Base-by-base conservation (phyloP, 225 moss, liverwort and hornwort species). In the Pseudoscleropodium purum region DNA sequence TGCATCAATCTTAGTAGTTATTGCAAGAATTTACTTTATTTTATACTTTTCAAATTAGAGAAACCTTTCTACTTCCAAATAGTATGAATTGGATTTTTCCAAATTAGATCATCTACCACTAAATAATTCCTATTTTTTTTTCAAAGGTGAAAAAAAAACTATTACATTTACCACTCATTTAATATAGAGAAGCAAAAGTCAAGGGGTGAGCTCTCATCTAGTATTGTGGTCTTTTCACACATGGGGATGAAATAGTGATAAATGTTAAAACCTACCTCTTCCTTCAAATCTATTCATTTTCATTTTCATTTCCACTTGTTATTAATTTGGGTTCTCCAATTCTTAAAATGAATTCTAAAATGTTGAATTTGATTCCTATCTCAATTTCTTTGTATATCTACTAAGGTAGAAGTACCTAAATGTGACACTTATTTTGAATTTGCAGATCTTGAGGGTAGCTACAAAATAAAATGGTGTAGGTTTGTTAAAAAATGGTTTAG, bases 341-440 rank as follows among this genome's bases (percentile, higher is more conserved):
- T 8, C 70, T 15, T 26, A 27, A 41, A 72, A 41, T 27, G 5
- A 72, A 26, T 26, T 72, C 0, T 0, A 41, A 15, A 72, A 26
- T 41, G 13, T 0, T 26, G 7, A 41, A 26, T 72, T 72, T 72
- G 9, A 43, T 41, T 0, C 1, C 2, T 8, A 41, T 9, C 10
- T 43, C 0, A 2, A 6, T 45, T 29, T 6, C 4, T 30, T 10
- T 0, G 0, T 45, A 45, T 73, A 27, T 5, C 3, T 9, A 15
- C 5, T 27, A 15, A 47, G 9, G 9, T 47, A 47, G 47, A 47
- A 47, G 9, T 10, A 47, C 9, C 47, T 47, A 47, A 47, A 47
- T 47, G 47, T 47, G 47, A 47, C 47, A 7, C 10, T 47, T 47
- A 47, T 47, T 9, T 10, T 47, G 47, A 47, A 45, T 9, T 47